Base-by-base conservation (phyloP, 1,139 yeast genomes). In the Candida anutae region DNA sequence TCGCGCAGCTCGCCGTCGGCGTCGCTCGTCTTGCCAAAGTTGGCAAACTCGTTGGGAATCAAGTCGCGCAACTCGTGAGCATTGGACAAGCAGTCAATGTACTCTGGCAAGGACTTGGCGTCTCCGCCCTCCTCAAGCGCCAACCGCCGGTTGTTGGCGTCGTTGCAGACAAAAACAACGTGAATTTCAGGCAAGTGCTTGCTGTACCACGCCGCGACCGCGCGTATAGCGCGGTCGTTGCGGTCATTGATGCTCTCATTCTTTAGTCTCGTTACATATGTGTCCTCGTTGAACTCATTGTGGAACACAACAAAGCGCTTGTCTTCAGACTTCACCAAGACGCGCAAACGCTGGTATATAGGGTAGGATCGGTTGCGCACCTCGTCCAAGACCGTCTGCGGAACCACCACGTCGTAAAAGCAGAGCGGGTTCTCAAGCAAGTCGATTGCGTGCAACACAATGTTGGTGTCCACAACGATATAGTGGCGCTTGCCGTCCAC, bases 341-440 rank as follows among this genome's bases (percentile, higher is more conserved):
- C 73, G 44, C 97, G 69, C 29, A 90, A 57, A 46, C 98, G 69
- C 43, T 82, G 79, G 49, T 88, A 93, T 16, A 88, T 78, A 3
- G 98, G 96, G 45, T 78, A 74, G 25, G 95, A 83, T 46, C 82
- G 68, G 50, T 85, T 87, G 38, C 87, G 74, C 13, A 88, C 95
- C 53, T 93, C 97, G 44, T 93, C 97, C 25, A 93, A 63, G 1
- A 85, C 97, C 3, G 94, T 81, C 52, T 93, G 98, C 2, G 97
- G 95, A 11, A 93, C 61, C 31, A 93, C 79, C 14, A 88, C 95
- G 56, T 93, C 97, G 46, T 71, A 79, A 48, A 93, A 85, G 32
- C 84, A 79, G 25, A 73, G 69, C 21, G 68, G 66, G 46, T 77
- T 79, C 51, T 93, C 99, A 36, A 93, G 60, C 37, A 90, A 58